Evolutionary conservation across 78 protist species (phyloP).

Genomic region (Protostelium mycophagum): DNA sequence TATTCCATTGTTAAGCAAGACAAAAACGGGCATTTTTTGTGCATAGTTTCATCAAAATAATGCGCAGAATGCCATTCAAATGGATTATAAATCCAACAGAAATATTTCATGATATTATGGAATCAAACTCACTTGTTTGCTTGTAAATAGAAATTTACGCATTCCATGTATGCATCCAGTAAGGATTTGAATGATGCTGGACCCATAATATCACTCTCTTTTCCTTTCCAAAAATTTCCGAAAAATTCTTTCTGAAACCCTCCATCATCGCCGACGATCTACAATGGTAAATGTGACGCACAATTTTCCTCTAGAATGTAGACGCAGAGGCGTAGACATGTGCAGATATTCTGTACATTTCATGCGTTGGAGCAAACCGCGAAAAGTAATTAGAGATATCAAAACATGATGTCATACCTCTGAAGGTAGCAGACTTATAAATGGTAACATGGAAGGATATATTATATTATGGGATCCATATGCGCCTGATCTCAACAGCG

Average conservation of each 20-base stretch:
- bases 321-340: background rate
- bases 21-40: too few species aligned
- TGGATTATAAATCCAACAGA: too few species aligned
- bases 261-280: background rate
- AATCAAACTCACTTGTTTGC: background rate
- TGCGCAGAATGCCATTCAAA: too few species aligned
- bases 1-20: too few species aligned
- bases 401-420: background rate
- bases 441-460: background rate
- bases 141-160: background rate
- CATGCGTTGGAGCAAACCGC: too few species aligned
- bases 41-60: too few species aligned
- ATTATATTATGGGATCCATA: background rate
- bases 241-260: background rate
- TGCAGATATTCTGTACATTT: background rate
- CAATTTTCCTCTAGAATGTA: background rate
- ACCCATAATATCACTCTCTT: background rate
- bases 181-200: background rate
- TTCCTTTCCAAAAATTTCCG: background rate
- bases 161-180: background rate
- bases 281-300: background rate
- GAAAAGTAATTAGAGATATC: too few species aligned
- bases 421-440: background rate
- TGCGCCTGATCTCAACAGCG: background rate
- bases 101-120: too few species aligned